These are phyloP conservation scores for Pseudopithomyces chartarum DNA, from an alignment of 2,329 filamentous ascomycete species.

Conservation along the genomic window DNA sequence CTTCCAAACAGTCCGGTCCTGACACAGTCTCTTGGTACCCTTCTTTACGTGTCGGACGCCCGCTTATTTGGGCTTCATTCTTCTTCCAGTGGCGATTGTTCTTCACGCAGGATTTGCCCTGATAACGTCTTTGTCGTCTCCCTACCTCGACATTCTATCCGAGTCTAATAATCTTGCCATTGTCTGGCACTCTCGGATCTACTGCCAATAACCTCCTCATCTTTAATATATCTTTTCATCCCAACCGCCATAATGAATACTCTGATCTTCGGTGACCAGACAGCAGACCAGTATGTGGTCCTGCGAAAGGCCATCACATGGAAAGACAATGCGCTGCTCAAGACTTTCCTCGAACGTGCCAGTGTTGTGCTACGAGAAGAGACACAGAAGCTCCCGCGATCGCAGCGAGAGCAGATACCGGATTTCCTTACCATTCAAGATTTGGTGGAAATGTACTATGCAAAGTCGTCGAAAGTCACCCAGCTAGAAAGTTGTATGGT, in stretches of 20 bases:
- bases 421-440: conserved; percentile 67
- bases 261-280: conserved; percentile 74
- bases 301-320: conserved; percentile 56
- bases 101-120: conserved; percentile 15
- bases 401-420: conserved; percentile 64
- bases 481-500: conserved; percentile 69
- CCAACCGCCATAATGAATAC: conserved; percentile 47
- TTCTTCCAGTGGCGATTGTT: conserved; percentile 11
- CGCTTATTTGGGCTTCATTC: conserved; percentile 12
- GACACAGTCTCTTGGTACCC: conserved; percentile 33
- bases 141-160: not conserved
- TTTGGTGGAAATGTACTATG: conserved; percentile 68
- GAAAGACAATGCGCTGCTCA: conserved; percentile 62
- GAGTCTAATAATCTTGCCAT: not conserved
- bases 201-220: conserved; percentile 7
- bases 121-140: conserved; percentile 1
- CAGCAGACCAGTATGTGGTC: conserved; percentile 68
- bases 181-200: not conserved
- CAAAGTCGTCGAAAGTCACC: conserved; percentile 61
- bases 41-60: conserved; percentile 19
- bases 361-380: conserved; percentile 65
- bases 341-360: conserved; percentile 65
- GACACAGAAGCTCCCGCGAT: conserved; percentile 60
- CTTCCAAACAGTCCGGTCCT: conserved; percentile 24
- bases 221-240: conserved; percentile 30